Base-by-base conservation (phyloP, 2,329 filamentous ascomycete genomes). In the Didymella arachidicola region DNA sequence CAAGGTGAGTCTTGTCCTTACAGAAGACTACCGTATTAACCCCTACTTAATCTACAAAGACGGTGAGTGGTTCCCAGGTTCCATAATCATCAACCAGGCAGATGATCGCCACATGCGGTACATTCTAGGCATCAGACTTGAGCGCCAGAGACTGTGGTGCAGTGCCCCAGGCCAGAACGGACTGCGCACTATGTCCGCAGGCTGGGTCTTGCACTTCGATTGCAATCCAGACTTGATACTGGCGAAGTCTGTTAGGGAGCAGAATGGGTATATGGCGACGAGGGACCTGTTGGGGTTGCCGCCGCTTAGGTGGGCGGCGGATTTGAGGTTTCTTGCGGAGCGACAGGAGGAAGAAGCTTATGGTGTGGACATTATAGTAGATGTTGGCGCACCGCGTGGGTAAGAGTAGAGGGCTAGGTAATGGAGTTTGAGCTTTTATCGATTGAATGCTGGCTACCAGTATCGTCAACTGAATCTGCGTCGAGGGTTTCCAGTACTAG, bases 141-240 rank as follows among this genome's bases (percentile, higher is more conserved):
- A 43, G n/a, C 48, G 16, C 3, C 10, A 22, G 5, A 29, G 32
- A 11, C 36, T 43, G 36, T 55, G 52, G 52, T 16, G 18, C 14
- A 22, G 6, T 8, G 3, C 19, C 2, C n/a, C 52, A 3, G 26
- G 18, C 4, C 36, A 25, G 3, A 19, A 48, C 12, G 36, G 52
- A 10, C 18, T 44, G 7, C 34, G 52, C 4, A 29, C 22, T 7
- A 49, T 55, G 39, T 19, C 27, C n/a, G 16, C 29, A 5, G 29
- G 36, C 7, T 49, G 53, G 39, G 45, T 50, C 26, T 22, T 56
- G 2, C 34, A 43, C n/a, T 50, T 45, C 7, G 45, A 56, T 27
- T 45, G 53, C n/a, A 50, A 56, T 12, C 53, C 45, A 2, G 53
- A 56, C 29, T n/a, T 45, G 25, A 32, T 56, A 12, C 25, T 56